Conservation (phyloP, 768 basidiomycete genomes). For the Mycena chlorophos region DNA sequence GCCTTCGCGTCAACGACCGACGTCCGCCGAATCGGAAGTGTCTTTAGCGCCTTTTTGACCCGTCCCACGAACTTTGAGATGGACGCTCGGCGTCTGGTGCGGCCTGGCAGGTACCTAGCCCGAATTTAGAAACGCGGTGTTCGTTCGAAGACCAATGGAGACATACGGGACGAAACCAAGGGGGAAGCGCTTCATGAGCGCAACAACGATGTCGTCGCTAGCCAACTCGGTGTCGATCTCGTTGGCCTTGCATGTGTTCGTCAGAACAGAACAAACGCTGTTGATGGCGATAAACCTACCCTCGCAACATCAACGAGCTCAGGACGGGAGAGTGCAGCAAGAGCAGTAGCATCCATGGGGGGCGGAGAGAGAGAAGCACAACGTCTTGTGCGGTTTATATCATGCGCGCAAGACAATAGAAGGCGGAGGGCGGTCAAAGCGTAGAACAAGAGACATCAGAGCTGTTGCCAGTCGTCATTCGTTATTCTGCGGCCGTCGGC, state of each 20-base stretch:
- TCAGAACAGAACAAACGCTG: neutral
- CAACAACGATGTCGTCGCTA: conserved; percentile 1
- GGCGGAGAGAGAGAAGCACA: neutral
- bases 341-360: conserved; percentile 7
- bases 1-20: neutral
- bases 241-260: neutral
- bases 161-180: conserved; percentile 11
- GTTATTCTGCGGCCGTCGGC: too few relatives aligned
- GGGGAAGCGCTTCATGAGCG: conserved; percentile 6
- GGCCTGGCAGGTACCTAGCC: neutral
- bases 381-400: conserved; percentile 7
- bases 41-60: conserved; percentile 6
- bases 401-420: conserved; percentile 4
- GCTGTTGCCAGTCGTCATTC: too few relatives aligned
- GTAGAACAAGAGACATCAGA: too few relatives aligned
- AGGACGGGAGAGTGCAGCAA: conserved; percentile 4
- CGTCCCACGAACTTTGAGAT: conserved; percentile 1
- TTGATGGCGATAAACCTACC: neutral
- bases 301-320: conserved; percentile 5
- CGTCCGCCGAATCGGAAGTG: neutral
- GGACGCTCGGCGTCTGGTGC: neutral
- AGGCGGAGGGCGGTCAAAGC: conserved; percentile 13
- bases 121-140: neutral
- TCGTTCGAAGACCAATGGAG: neutral
- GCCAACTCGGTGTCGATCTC: conserved; percentile 7